Percentiles rank a stretch among this genome's conserved stretches.
Conservation (phyloP, 1,284 basidiomycete species). For the Sporisorium iseilematis-ciliati region DNA sequence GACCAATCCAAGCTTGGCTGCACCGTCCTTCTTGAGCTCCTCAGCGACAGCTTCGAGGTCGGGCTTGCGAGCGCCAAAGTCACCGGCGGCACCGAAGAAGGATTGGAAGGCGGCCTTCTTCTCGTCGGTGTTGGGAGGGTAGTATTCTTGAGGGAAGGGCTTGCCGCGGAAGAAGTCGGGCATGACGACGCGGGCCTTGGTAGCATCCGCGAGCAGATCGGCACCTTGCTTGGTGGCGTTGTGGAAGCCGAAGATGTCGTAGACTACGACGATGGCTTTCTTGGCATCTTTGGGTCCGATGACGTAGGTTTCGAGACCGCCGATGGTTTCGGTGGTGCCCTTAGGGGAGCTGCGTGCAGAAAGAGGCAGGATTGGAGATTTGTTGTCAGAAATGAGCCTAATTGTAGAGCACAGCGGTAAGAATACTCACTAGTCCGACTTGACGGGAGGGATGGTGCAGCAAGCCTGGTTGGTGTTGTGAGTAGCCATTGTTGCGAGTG, state of each 20-base stretch:
- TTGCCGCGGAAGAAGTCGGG: slow-evolving; percentile 77
- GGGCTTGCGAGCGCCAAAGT: slow-evolving; percentile 72
- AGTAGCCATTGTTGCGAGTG: slow-evolving; percentile 40
- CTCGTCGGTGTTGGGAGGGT: slow-evolving; percentile 74
- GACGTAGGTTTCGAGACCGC: slow-evolving; percentile 57
- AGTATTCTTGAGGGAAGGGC: slow-evolving; percentile 74
- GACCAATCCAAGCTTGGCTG: slow-evolving; percentile 72
- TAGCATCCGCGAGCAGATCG: slow-evolving; percentile 74
- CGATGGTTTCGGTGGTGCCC: slow-evolving; percentile 68
- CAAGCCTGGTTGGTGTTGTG: slow-evolving; percentile 70
- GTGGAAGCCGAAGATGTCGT: slow-evolving; percentile 77
- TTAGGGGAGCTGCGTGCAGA: slow-evolving; percentile 69
- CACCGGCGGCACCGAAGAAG: slow-evolving; percentile 65
- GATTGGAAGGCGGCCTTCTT: slow-evolving; percentile 72
- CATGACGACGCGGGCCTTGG: slow-evolving; percentile 74
- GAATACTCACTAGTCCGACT: slow-evolving; percentile 70
- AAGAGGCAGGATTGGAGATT: neutral
- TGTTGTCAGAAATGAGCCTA: neutral
- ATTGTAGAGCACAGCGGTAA: too few relatives aligned
- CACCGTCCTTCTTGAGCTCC: slow-evolving; percentile 73
- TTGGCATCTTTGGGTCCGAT: slow-evolving; percentile 71
- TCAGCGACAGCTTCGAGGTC: slow-evolving; percentile 74
- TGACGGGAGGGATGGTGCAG: slow-evolving; percentile 72
- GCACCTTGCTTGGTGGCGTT: slow-evolving; percentile 72
- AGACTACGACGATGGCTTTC: slow-evolving; percentile 75